Conservation (phyloP, 768 basidiomycete genomes). For the Goffeauzyma gilvescens region DNA sequence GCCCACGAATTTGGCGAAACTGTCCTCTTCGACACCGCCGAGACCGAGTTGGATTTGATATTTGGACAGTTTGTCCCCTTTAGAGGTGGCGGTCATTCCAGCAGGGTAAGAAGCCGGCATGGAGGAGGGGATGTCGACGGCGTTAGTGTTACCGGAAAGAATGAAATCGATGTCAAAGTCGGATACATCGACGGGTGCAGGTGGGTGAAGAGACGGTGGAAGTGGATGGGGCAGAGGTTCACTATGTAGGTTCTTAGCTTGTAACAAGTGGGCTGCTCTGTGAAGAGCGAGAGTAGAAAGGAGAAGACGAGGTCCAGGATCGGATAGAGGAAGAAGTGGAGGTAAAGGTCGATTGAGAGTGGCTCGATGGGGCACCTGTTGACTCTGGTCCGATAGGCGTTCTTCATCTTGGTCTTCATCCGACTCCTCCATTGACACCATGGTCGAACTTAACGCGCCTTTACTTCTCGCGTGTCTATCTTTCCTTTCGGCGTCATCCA, state of each 20-base stretch:
- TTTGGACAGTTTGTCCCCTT: slow-evolving; percentile 7
- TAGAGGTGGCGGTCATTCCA: not conserved
- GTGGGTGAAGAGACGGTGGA: slow-evolving; percentile 29
- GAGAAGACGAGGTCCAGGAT: slow-evolving; percentile 29
- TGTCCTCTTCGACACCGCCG: slow-evolving; percentile 29
- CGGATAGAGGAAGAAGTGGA: slow-evolving; percentile 28
- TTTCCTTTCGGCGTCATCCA: slow-evolving; percentile 11
- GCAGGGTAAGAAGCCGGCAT: slow-evolving; percentile 1
- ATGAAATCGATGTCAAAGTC: slow-evolving; percentile 35
- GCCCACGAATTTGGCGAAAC: slow-evolving; percentile 33
- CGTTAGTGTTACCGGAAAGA: slow-evolving; percentile 24
- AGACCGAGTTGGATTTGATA: slow-evolving; percentile 13
- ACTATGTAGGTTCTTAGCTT: slow-evolving; percentile 22
- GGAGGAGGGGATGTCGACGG: slow-evolving; percentile 11
- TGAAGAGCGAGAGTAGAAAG: slow-evolving; percentile 29
- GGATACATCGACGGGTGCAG: slow-evolving; percentile 28
- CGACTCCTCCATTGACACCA: not conserved
- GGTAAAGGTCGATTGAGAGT: slow-evolving; percentile 21
- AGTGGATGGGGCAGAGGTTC: slow-evolving; percentile 30
- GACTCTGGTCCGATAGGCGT: not conserved
- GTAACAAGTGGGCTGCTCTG: slow-evolving; percentile 28
- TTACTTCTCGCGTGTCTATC: slow-evolving; percentile 7
- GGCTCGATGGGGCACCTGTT: not conserved
- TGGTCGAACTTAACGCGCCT: not conserved
- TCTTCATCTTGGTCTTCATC: not conserved